A percentile compares a stretch with the other conserved stretches of the same genome.
Conservation (phyloP, 2,329 filamentous ascomycete species). For the Fusarium goolgardi region DNA sequence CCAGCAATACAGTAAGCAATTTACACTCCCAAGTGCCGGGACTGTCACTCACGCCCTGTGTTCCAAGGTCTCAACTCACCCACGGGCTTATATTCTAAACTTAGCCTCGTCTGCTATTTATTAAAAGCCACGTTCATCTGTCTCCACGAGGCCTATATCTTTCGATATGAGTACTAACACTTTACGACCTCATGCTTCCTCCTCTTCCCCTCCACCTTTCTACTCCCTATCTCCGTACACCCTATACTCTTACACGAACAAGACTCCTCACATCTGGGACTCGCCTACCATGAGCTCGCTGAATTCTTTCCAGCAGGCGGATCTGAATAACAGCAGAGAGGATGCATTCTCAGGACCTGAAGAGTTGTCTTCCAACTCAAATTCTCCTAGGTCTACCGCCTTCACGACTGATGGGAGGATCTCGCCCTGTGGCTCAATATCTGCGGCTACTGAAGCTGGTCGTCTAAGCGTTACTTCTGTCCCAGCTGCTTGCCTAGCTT, state of each 20-base stretch:
- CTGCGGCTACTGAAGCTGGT: slow-evolving; percentile 28
- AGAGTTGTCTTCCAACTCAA: slow-evolving; percentile 39
- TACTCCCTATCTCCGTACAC: slow-evolving; percentile 34
- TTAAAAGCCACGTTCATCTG: neutral
- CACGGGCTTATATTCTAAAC: slow-evolving; percentile 11
- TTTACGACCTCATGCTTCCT: slow-evolving; percentile 20
- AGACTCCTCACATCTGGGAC: slow-evolving; percentile 34
- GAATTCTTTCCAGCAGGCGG: slow-evolving; percentile 19
- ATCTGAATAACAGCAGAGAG: slow-evolving; percentile 20
- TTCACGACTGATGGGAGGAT: slow-evolving; percentile 25
- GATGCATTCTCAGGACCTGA: slow-evolving; percentile 31
- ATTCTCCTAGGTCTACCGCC: slow-evolving; percentile 43
- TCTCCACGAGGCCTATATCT: slow-evolving; percentile 26
- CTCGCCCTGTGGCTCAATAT: slow-evolving; percentile 39
- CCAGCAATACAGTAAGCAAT: slow-evolving; percentile 23
- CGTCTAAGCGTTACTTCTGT: slow-evolving; percentile 52
- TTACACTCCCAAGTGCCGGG: slow-evolving; percentile 19
- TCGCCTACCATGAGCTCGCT: slow-evolving; percentile 28
- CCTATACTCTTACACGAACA: slow-evolving; percentile 29
- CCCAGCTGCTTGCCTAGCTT: slow-evolving; percentile 66
- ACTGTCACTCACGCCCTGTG: slow-evolving; percentile 5
- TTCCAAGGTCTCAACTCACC: neutral
- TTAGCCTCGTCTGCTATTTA: neutral
- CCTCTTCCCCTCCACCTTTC: slow-evolving; percentile 20
- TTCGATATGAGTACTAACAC: slow-evolving; percentile 22